phyloP scores from a whole-genome alignment of 192 early-diverging fungal species.

The Geosiphon pyriformis region DNA sequence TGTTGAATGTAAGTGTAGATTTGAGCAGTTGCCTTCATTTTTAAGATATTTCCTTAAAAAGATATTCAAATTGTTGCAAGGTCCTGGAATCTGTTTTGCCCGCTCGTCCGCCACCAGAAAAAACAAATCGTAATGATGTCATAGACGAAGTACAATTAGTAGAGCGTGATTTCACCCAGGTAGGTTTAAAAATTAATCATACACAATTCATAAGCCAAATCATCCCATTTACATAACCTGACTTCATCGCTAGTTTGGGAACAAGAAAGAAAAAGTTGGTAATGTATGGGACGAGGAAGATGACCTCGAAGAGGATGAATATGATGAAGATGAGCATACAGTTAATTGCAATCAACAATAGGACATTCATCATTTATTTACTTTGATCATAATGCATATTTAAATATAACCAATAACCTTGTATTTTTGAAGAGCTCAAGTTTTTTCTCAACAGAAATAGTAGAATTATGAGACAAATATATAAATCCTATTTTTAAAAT shows the following conservation, averaged over 20 bases:
- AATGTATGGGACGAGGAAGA: slow-evolving; percentile 27
- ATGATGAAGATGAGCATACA: slow-evolving; percentile 11
- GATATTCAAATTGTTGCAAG: slow-evolving; percentile 2
- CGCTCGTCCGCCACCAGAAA: slow-evolving; percentile 1
- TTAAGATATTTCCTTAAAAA: not conserved
- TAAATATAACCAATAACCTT: too few species aligned
- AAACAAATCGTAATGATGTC: slow-evolving; percentile 1
- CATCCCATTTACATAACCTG: too few species aligned
- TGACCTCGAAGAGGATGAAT: slow-evolving; percentile 26
- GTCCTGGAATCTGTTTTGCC: slow-evolving; percentile 17
- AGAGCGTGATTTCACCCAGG: slow-evolving; percentile 19
- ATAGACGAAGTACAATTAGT: slow-evolving; percentile 20
- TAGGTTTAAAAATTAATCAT: not conserved
- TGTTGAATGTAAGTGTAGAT: slow-evolving; percentile 24
- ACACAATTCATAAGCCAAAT: not conserved
- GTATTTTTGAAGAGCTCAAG: too few species aligned
- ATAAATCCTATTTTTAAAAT: too few species aligned
- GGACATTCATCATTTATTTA: too few species aligned
- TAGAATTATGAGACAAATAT: too few species aligned
- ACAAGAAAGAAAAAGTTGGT: slow-evolving; percentile 13
- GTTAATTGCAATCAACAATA: slow-evolving; percentile 20
- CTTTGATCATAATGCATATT: too few species aligned
- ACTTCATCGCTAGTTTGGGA: too few species aligned
- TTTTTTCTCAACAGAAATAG: too few species aligned
- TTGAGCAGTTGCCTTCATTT: not conserved